Conservation (phyloP, 23 red algal species). For the Pyropia yezoensis region DNA sequence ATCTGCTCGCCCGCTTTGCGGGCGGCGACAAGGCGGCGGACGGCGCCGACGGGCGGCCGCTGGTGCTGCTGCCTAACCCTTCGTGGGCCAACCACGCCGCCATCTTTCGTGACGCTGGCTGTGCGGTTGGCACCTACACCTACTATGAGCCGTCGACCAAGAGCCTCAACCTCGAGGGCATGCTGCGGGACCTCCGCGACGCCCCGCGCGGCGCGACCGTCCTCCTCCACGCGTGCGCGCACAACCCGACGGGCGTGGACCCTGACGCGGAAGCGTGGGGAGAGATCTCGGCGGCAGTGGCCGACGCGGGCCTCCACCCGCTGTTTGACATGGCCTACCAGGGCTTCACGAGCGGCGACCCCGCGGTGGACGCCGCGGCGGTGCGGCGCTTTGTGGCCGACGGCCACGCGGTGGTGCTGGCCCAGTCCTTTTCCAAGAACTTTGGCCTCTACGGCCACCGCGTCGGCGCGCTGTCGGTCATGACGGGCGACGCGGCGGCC, state of each 20-base stretch:
- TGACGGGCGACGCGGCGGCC: slow-evolving; percentile 43
- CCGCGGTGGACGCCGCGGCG: slow-evolving; percentile 61
- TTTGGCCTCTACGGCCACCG: slow-evolving; percentile 82
- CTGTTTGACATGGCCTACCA: slow-evolving; percentile 94
- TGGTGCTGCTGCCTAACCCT: slow-evolving; percentile 59
- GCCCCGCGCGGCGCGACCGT: slow-evolving; percentile 58
- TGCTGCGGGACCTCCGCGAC: slow-evolving; percentile 27
- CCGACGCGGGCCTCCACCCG: slow-evolving; percentile 31
- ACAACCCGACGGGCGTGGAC: slow-evolving; percentile 91
- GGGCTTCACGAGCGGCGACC: slow-evolving; percentile 77
- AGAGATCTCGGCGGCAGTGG: slow-evolving; percentile 31
- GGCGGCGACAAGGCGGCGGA: slow-evolving; percentile 1
- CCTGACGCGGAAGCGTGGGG: slow-evolving; percentile 52
- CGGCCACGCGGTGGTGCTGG: slow-evolving; percentile 61
- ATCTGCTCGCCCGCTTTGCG: slow-evolving; percentile 44
- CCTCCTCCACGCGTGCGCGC: slow-evolving; percentile 72
- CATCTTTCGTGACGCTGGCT: slow-evolving; percentile 55
- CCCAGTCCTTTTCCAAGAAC: slow-evolving; percentile 78
- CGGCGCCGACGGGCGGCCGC: slow-evolving; percentile 12
- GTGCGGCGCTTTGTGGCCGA: slow-evolving; percentile 49
- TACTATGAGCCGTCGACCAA: slow-evolving; percentile 54
- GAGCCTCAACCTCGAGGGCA: slow-evolving; percentile 58
- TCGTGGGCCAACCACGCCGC: slow-evolving; percentile 68
- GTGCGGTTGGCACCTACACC: slow-evolving; percentile 34
- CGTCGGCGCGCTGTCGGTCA: slow-evolving; percentile 65